Percentiles rank a stretch among this genome's conserved stretches.
phyloP scores from a whole-genome alignment of 2,329 filamentous ascomycete genomes.

The Byssoonygena ceratinophila region DNA sequence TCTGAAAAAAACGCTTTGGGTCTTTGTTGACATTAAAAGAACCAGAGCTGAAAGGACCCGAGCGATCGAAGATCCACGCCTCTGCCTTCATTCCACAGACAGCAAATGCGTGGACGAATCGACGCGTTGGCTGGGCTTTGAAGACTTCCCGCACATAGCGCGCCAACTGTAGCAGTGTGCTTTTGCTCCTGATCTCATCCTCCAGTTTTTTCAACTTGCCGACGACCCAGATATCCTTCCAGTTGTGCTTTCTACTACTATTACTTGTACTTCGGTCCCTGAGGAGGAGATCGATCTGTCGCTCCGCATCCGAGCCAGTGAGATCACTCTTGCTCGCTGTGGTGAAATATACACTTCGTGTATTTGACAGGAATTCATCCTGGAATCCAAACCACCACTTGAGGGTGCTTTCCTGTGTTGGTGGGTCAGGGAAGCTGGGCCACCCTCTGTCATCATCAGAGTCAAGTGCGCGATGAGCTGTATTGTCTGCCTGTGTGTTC shows the following conservation, averaged over 20 bases:
- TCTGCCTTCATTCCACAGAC: conserved; percentile 20
- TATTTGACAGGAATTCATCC: conserved; percentile 14
- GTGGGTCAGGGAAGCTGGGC: conserved; percentile 14
- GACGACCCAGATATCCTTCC: conserved; percentile 17
- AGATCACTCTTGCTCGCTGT: conserved; percentile 4
- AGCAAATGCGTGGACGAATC: conserved; percentile 27
- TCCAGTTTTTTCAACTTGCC: conserved; percentile 16
- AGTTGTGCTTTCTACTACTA: conserved; percentile 13
- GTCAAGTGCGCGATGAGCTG: conserved; percentile 1
- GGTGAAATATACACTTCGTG: conserved; percentile 13
- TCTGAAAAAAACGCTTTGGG: conserved; percentile 23
- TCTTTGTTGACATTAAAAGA: conserved; percentile 26
- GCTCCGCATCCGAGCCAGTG: conserved; percentile 13
- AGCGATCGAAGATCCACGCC: conserved; percentile 29
- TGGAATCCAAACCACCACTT: conserved; percentile 18
- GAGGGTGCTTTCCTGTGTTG: conserved; percentile 6
- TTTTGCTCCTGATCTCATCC: conserved; percentile 11
- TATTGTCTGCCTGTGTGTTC: conserved; percentile 8
- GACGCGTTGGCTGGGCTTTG: conserved; percentile 22
- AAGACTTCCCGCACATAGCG: conserved; percentile 16
- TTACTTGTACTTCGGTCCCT: conserved; percentile 6
- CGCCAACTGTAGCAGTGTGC: conserved; percentile 14
- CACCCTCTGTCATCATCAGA: conserved; percentile 5
- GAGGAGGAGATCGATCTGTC: conserved; percentile 18
- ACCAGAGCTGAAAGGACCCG: conserved; percentile 24